These are phyloP conservation scores for Rhypophila decipiens DNA, from an alignment of 495 filamentous ascomycete species.

Conservation along the genomic window DNA sequence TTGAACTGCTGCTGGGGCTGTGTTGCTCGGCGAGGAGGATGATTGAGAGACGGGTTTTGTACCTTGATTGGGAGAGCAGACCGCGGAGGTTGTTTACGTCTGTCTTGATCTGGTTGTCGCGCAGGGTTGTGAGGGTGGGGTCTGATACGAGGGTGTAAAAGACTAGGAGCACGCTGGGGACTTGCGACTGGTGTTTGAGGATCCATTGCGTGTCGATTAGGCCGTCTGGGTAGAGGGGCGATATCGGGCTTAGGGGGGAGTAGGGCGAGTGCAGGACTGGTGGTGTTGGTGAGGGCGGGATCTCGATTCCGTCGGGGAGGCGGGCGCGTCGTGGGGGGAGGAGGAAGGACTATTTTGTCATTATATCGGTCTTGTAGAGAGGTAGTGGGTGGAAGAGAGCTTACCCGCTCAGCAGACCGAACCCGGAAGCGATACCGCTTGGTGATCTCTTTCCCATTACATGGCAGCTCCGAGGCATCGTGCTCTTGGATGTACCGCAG, in stretches of 20 bases:
- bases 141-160: conserved; percentile 68
- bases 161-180: conserved; percentile 74
- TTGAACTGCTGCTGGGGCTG: conserved; percentile 48
- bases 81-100: conserved; percentile 74
- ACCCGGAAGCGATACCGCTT: conserved; percentile 55
- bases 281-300: conserved; percentile 36
- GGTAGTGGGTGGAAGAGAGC: too few species aligned
- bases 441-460: conserved; percentile 44
- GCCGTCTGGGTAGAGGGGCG: conserved; percentile 79
- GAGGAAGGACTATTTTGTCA: conserved; percentile 44
- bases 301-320: conserved; percentile 39
- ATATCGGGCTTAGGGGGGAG: conserved; percentile 76
- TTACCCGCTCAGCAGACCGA: conserved; percentile 72
- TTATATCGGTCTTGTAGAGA: too few species aligned
- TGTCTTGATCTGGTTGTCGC: conserved; percentile 82
- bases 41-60: conserved; percentile 67
- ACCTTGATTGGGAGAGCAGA: conserved; percentile 58
- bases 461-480: conserved; percentile 57
- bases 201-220: conserved; percentile 75
- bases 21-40: conserved; percentile 68
- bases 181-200: conserved; percentile 72
- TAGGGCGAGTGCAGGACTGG: conserved; percentile 74
- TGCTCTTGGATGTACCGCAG: conserved; percentile 59
- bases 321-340: conserved; percentile 47
- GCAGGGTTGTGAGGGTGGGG: conserved; percentile 57